Base-by-base conservation (phyloP, 2,329 filamentous ascomycete species). In the Thielaviopsis ethacetica region DNA sequence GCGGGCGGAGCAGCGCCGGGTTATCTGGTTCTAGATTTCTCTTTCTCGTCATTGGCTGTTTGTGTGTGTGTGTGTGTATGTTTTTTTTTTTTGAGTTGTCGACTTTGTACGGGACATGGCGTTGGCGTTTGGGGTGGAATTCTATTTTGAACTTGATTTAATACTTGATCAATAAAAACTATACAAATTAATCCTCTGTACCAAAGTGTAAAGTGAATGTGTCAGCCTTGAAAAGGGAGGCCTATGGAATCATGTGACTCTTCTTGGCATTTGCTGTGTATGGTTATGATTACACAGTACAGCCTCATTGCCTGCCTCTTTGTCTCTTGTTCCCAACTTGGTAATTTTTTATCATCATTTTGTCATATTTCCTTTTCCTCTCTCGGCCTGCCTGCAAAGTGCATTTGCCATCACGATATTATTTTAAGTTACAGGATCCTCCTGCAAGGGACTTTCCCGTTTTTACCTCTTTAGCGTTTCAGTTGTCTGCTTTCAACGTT, bases 11-110 rank as follows among this genome's bases (percentile, higher is more conserved):
- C 24, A 26, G 19, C 55, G 27, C 26, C 55, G 66, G 12, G 65
- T 65, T 1, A 60, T 61, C 56, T 66, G 65, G 38, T 54, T 44
- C n/a, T 47, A 30, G 7, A 49, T 21, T 34, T 34, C 30, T 34
- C 9, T 27, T 27, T 27, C 30, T 34, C 30, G 2, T 12, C 24
- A 26, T 34, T 34, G 9, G 2, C 17, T 49, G 9, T 19, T 49
- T 17, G 12, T n/a, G n/a, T 12, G 13, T 44, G 13, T 17, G 17
- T 44, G 38, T 4, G 6, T 44, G 4, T 17, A 4, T 49, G 17
- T 21, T 21, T 49, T 19, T 10, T 19, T 47, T n/a, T 47, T 41
- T 17, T 13, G 3, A n/a, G 38, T 44, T 15, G 38, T 6, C 10
- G 30, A 9, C 3, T 34, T 2, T 34, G 6, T 10, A 12, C 5